Conservation (phyloP, 1,284 basidiomycete genomes). For the Malassezia japonica region DNA sequence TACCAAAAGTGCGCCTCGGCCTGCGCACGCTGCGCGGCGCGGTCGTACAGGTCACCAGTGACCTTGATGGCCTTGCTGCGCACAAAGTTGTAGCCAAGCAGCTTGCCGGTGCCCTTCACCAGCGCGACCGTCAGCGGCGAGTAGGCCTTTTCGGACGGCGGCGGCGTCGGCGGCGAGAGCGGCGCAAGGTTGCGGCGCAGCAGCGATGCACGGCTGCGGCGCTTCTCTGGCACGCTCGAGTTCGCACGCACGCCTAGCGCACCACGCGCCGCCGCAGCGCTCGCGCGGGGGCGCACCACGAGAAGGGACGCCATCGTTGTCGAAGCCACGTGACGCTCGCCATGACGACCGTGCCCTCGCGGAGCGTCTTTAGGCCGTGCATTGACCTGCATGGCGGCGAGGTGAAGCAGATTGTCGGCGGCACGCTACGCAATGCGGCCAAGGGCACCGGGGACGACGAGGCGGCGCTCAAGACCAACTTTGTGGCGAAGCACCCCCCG, state of each 20-base stretch:
- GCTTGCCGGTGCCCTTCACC: constrained; percentile 49
- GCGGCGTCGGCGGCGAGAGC: constrained; percentile 33
- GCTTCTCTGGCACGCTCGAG: constrained; percentile 7
- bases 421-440: constrained; percentile 58
- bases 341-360: neutral
- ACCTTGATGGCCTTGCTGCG: constrained; percentile 53
- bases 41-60: constrained; percentile 54
- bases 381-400: constrained; percentile 72
- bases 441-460: constrained; percentile 13
- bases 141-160: constrained; percentile 23
- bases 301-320: too few relatives aligned
- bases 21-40: constrained; percentile 51
- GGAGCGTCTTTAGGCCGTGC: constrained; percentile 70
- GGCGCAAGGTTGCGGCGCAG: constrained; percentile 22
- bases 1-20: constrained; percentile 43
- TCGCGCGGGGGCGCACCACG: neutral
- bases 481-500: constrained; percentile 74
- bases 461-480: constrained; percentile 68
- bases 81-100: constrained; percentile 54
- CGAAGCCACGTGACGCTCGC: neutral
- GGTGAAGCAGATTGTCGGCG: constrained; percentile 97
- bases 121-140: constrained; percentile 31
- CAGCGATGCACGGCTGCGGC: constrained; percentile 13
- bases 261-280: neutral
- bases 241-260: constrained; percentile 4